Base-by-base conservation (phyloP, 495 filamentous ascomycete genomes). In the Neurospora sp. region DNA sequence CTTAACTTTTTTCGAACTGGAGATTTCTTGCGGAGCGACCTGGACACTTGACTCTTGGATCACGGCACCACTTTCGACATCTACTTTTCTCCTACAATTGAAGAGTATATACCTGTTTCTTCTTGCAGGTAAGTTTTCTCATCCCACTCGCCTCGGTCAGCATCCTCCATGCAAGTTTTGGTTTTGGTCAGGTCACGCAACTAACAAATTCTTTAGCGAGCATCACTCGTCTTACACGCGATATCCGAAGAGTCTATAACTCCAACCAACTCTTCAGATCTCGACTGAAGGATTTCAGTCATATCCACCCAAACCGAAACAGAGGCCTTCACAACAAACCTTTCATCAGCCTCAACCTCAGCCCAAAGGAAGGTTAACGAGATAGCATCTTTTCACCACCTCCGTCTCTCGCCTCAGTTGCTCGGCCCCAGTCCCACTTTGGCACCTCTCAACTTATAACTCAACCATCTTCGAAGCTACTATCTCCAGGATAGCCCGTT, bases 21-120 rank as follows among this genome's bases (percentile, higher is more conserved):
- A 74, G 71, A 71, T 41, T 42, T 73, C 75, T 74, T 71, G 73
- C 74, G 3, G 14, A 35, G 53, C 35, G 11, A 65, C 3, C 3
- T 31, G 27, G 53, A 61, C 53, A 61, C 53, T 61, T 18, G 22
- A 0, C 22, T 31, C 5, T 4, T 61, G 12, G 71, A 79, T 72
- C 76, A 72, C 74, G 70, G 68, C 72, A 74, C 69, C 73, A 73
- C 48, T n/a, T 61, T 59, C 72, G 72, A n/a, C 53, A 72, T 42
- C 44, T 18, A 35, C 69, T 12, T 39, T 61, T n/a, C 46, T 69
- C 11, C 37, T 72, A 42, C 42, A 74, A 48, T 41, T 68, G n/a
- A 71, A 72, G 72, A 73, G 59, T 65, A 70, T 73, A 40, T 37
- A 69, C 46, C 10, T 41, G 38, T 68, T 71, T 74, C 65, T 20